These are phyloP conservation scores for Gillenia trifoliata DNA, from an alignment of 306 rosid species.

Conservation along the genomic window DNA sequence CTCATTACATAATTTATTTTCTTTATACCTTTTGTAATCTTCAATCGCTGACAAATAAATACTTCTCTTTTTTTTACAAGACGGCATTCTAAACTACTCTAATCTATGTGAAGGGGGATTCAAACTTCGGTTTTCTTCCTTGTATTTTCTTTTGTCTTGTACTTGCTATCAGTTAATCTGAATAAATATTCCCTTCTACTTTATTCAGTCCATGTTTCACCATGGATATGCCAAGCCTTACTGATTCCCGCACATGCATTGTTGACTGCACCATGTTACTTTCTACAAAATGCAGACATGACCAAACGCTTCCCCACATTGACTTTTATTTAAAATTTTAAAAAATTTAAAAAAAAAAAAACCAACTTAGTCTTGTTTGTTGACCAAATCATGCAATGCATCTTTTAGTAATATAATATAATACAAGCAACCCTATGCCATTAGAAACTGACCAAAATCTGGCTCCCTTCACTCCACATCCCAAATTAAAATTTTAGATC, in stretches of 20 bases:
- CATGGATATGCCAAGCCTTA: slow-evolving; percentile 8
- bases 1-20: too few species aligned
- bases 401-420: slow-evolving; percentile 8
- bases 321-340: slow-evolving; percentile 24
- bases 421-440: slow-evolving; percentile 12
- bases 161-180: neutral
- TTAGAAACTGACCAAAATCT: slow-evolving; percentile 19
- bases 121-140: too few species aligned
- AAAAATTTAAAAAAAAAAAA: neutral
- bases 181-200: neutral
- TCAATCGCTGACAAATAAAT: neutral
- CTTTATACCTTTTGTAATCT: neutral
- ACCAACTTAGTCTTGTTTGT: slow-evolving; percentile 31
- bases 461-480: slow-evolving; percentile 38
- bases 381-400: slow-evolving; percentile 44
- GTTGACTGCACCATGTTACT: slow-evolving; percentile 80
- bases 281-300: slow-evolving; percentile 40
- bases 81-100: too few species aligned
- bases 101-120: too few species aligned
- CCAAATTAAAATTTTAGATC: neutral
- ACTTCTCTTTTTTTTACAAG: too few species aligned
- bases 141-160: neutral
- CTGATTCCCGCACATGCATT: slow-evolving; percentile 57
- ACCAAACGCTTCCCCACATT: slow-evolving; percentile 43
- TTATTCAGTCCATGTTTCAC: slow-evolving; percentile 13